phyloP scores from a whole-genome alignment of 2,329 filamentous ascomycete genomes.

The Fusarium sacchari region DNA sequence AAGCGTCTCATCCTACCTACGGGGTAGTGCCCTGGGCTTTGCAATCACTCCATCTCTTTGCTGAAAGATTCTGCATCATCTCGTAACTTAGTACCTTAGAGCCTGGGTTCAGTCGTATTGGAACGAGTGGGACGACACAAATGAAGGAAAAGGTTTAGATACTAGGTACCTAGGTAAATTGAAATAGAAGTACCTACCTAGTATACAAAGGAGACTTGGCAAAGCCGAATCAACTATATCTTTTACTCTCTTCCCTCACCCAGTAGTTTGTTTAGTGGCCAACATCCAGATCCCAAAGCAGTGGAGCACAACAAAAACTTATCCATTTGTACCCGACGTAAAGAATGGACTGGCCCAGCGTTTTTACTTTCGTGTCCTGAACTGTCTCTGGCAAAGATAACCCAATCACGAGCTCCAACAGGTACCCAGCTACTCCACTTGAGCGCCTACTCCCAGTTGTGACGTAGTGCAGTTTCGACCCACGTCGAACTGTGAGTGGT shows the following conservation, averaged over 20 bases:
- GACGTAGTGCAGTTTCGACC: conserved; percentile 2
- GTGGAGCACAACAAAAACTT: background rate
- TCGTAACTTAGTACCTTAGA: background rate
- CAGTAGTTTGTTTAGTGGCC: background rate
- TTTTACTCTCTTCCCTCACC: no score
- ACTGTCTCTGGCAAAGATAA: background rate
- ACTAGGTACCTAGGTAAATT: background rate
- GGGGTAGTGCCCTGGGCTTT: background rate
- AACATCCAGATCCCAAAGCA: no score
- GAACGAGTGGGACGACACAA: background rate
- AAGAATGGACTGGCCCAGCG: background rate
- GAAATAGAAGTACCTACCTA: background rate
- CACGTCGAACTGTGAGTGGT: background rate
- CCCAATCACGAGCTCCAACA: background rate
- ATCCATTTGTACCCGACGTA: no score
- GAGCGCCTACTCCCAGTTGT: background rate
- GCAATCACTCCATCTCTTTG: background rate
- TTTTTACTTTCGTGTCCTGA: background rate
- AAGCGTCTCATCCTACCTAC: background rate
- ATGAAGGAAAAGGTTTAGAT: background rate
- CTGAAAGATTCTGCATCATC: background rate
- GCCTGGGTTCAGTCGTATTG: background rate
- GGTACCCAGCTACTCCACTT: background rate
- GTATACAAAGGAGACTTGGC: background rate
- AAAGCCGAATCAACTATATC: background rate